Conservation (phyloP, 306 rosid genomes). For the Cucumis cinereus region DNA sequence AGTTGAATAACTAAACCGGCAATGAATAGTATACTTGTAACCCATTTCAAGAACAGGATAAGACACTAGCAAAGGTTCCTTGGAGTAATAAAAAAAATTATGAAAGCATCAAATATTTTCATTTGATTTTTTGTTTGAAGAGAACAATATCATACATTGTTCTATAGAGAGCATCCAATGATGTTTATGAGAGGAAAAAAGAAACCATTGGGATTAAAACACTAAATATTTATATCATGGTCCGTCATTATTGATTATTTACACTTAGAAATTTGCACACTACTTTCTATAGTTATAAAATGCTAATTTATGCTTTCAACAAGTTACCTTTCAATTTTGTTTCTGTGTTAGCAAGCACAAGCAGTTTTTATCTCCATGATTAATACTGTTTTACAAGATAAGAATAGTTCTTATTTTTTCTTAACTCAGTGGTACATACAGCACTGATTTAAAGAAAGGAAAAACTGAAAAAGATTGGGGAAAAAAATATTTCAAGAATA, state of each 20-base stretch:
- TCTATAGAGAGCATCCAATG: not conserved
- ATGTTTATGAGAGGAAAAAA: not conserved
- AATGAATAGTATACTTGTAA: not conserved
- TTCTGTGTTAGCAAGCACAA: not conserved
- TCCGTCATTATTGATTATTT: not conserved
- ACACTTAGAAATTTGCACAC: not conserved
- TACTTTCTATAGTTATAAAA: not conserved
- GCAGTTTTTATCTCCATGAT: not conserved
- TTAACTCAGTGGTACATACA: too few species aligned
- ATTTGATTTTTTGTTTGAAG: not conserved
- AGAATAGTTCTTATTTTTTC: too few species aligned
- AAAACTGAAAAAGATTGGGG: too few species aligned
- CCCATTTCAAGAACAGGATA: not conserved
- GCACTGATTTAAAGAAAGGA: too few species aligned
- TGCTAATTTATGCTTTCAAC: not conserved
- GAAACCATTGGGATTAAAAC: not conserved
- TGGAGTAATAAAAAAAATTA: not conserved
- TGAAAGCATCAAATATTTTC: not conserved
- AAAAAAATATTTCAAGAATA: too few species aligned
- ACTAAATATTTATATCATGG: not conserved
- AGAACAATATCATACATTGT: not conserved
- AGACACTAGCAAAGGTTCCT: not conserved
- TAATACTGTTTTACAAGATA: too few species aligned
- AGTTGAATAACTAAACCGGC: slow-evolving; percentile 14
- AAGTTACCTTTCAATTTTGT: not conserved